A percentile compares a stretch with the other conserved stretches of the same genome.
Conservation (phyloP, 1,139 yeast species). For the Taphrina betulina region DNA sequence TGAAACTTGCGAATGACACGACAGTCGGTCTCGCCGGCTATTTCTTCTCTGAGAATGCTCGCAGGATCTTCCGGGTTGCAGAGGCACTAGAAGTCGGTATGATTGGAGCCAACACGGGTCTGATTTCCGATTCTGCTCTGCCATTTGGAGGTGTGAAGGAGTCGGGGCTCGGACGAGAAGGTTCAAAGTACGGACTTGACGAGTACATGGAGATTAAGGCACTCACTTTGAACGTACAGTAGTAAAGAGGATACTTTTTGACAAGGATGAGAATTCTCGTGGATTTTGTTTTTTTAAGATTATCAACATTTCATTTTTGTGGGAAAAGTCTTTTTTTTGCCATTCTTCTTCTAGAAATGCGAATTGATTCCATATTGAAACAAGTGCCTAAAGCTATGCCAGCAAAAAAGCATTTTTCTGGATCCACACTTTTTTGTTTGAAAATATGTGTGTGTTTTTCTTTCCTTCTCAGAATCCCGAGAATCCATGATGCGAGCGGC, state of each 20-base stretch:
- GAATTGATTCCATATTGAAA: no score
- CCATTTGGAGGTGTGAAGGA: constrained; percentile 81
- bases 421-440: no score
- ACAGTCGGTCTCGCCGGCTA: constrained; percentile 84
- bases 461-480: constrained; percentile 2
- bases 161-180: constrained; percentile 83
- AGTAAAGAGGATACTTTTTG: no score
- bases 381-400: no score
- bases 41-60: constrained; percentile 66
- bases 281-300: no score
- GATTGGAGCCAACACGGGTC: constrained; percentile 80
- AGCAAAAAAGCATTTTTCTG: no score
- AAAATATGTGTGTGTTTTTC: no score
- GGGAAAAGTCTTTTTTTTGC: no score
- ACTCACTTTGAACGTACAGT: no score
- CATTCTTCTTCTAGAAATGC: no score
- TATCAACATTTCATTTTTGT: no score
- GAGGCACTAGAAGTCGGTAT: constrained; percentile 74
- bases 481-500: constrained; percentile 14
- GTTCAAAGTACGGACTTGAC: constrained; percentile 63
- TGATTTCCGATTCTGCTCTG: constrained; percentile 65
- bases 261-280: no score
- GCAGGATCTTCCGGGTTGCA: constrained; percentile 61
- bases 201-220: constrained; percentile 62
- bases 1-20: constrained; percentile 68